phyloP scores from a whole-genome alignment of 2,329 filamentous ascomycete species.

The Colletotrichum coccodes region DNA sequence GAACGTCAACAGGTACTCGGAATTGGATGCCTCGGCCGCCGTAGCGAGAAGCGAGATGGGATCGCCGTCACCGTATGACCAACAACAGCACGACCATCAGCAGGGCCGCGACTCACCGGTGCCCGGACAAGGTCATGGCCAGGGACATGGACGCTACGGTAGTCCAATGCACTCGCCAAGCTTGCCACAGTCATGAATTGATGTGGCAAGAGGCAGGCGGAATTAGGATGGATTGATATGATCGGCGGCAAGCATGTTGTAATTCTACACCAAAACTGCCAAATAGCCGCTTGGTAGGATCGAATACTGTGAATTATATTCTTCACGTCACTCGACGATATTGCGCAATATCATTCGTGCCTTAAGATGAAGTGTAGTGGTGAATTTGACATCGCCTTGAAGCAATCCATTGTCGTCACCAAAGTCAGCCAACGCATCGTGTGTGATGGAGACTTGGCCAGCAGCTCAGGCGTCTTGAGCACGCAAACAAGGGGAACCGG shows the following conservation, averaged over 20 bases:
- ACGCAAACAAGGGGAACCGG: no score
- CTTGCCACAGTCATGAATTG: neutral
- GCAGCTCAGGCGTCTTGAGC: no score
- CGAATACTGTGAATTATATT: neutral
- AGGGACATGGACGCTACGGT: neutral
- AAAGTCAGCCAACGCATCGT: no score
- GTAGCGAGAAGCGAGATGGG: slow-evolving; percentile 29
- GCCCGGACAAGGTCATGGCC: neutral
- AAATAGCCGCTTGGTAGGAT: neutral
- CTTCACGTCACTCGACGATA: no score
- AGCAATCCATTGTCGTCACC: no score
- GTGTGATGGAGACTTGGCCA: no score
- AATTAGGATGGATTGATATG: neutral
- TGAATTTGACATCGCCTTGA: no score
- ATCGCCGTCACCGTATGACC: slow-evolving; percentile 26
- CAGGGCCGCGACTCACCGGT: slow-evolving; percentile 16
- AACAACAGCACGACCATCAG: slow-evolving; percentile 8
- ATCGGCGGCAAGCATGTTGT: neutral
- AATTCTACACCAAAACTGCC: neutral
- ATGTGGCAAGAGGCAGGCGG: accelerated
- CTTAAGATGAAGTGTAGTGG: no score
- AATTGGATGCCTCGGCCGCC: slow-evolving; percentile 35
- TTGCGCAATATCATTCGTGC: no score
- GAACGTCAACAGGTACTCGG: slow-evolving; percentile 35
- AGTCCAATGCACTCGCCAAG: neutral